Evolutionary conservation across 2,329 filamentous ascomycete genomes (phyloP).

Genomic region (Neofusicoccum umdonicola): DNA sequence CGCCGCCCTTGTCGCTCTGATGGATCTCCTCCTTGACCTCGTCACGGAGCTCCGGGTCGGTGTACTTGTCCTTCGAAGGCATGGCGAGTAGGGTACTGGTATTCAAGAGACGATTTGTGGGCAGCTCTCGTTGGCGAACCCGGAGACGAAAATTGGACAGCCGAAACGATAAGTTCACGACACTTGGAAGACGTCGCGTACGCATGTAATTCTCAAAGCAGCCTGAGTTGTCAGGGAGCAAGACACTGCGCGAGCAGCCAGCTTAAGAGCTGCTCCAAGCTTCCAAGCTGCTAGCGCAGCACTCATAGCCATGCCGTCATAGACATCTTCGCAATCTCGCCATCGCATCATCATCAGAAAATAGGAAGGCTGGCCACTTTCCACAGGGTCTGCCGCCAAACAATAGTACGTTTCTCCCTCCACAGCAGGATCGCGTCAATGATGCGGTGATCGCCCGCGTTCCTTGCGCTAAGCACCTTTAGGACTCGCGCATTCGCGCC

Average conservation of each 20-base stretch:
- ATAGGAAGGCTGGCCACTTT: background rate
- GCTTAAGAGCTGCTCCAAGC: background rate
- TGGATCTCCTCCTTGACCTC: conserved; percentile 49
- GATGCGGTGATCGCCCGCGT: background rate
- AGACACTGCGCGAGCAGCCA: background rate
- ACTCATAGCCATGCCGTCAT: conserved; percentile 1
- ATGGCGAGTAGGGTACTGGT: conserved; percentile 26
- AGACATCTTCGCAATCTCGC: background rate
- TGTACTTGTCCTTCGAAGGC: conserved; percentile 49
- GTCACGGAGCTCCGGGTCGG: conserved; percentile 46
- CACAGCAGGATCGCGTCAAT: background rate
- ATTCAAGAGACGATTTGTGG: background rate
- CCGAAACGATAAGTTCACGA: background rate
- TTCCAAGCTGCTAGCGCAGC: background rate
- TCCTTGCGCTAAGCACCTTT: background rate
- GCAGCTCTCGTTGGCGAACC: background rate
- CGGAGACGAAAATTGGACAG: background rate
- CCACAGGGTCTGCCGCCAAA: background rate
- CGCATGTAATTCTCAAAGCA: background rate
- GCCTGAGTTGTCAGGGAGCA: background rate
- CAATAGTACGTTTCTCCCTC: background rate
- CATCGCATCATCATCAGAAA: background rate
- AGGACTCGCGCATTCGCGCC: background rate
- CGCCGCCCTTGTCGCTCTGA: conserved; percentile 46
- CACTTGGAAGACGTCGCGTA: background rate